These are phyloP conservation scores for Kentomonas sorsogonicus DNA, from an alignment of 208 protist genomes.

Conservation along the genomic window DNA sequence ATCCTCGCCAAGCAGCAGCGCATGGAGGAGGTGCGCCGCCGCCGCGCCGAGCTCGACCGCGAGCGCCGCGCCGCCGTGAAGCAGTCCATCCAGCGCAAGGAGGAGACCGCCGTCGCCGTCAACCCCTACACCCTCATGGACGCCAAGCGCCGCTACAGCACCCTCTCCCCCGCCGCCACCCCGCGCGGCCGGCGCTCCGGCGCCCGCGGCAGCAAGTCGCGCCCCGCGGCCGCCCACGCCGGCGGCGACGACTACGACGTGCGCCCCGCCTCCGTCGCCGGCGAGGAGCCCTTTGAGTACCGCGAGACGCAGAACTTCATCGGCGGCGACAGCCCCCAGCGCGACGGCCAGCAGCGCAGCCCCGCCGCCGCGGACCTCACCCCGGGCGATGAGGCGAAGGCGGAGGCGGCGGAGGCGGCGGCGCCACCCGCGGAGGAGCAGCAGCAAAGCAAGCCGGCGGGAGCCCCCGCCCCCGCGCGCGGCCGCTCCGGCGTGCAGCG, in stretches of 20 bases:
- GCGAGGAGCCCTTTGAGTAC: too few species aligned
- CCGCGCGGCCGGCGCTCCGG: too few species aligned
- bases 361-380: constrained; percentile 30
- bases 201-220: constrained; percentile 3
- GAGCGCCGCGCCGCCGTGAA: constrained; percentile 16
- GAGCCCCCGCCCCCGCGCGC: too few species aligned
- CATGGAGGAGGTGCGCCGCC: constrained; percentile 18
- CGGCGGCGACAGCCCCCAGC: constrained; percentile 21
- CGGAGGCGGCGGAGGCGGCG: constrained; percentile 21
- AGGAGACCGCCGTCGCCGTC: constrained; percentile 13
- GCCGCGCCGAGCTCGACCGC: constrained; percentile 26
- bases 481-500: too few species aligned
- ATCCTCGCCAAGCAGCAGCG: constrained; percentile 12
- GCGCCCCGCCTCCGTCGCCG: too few species aligned
- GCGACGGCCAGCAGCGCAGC: constrained; percentile 28
- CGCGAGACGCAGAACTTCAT: constrained; percentile 4
- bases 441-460: too few species aligned
- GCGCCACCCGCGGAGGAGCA: constrained; percentile 18
- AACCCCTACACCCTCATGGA: constrained; percentile 41
- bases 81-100: constrained; percentile 18
- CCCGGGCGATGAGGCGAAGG: constrained; percentile 49
- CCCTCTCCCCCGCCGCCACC: too few species aligned
- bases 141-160: constrained; percentile 30
- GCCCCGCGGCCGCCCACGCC: too few species aligned
- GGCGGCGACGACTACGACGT: too few species aligned